Conservation (phyloP, 2,329 filamentous ascomycete genomes). For the Coniochaeta sp. region DNA sequence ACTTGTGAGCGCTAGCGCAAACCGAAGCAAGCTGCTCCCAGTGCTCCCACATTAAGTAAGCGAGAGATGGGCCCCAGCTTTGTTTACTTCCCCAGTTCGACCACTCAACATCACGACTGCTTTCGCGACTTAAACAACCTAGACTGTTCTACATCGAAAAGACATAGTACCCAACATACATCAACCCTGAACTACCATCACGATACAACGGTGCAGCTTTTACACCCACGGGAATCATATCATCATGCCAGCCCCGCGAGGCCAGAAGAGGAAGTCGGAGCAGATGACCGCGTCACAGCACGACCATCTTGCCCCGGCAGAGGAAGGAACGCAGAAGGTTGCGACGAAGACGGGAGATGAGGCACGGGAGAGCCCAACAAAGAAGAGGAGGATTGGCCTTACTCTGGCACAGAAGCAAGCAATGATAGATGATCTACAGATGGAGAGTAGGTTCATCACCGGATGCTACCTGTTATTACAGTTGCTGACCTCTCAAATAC, state of each 20-base stretch:
- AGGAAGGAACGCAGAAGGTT: conserved; percentile 16
- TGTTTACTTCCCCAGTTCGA: conserved; percentile 17
- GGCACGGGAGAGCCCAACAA: conserved; percentile 50
- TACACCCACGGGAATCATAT: conserved; percentile 11
- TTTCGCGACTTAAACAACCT: background rate
- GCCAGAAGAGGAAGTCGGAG: conserved; percentile 38
- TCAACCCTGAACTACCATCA: background rate
- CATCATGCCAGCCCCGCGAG: conserved; percentile 39
- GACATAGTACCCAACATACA: background rate
- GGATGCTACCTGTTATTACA: background rate
- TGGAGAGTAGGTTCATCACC: conserved; percentile 62
- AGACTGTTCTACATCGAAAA: background rate
- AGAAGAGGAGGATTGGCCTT: conserved; percentile 54
- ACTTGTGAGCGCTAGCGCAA: background rate
- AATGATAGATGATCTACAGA: conserved; percentile 79
- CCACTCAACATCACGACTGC: conserved; percentile 15
- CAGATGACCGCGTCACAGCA: conserved; percentile 20
- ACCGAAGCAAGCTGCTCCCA: background rate
- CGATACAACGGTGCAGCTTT: background rate
- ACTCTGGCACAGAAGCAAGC: conserved; percentile 73
- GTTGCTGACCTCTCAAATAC: conserved; percentile 7
- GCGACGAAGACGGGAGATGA: conserved; percentile 23
- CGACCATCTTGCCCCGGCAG: conserved; percentile 12
- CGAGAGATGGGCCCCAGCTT: conserved; percentile 6
- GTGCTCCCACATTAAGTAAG: background rate